Evolutionary conservation across 306 rosid genomes (phyloP).

Genomic region (Trichosanthes cucumerina): DNA sequence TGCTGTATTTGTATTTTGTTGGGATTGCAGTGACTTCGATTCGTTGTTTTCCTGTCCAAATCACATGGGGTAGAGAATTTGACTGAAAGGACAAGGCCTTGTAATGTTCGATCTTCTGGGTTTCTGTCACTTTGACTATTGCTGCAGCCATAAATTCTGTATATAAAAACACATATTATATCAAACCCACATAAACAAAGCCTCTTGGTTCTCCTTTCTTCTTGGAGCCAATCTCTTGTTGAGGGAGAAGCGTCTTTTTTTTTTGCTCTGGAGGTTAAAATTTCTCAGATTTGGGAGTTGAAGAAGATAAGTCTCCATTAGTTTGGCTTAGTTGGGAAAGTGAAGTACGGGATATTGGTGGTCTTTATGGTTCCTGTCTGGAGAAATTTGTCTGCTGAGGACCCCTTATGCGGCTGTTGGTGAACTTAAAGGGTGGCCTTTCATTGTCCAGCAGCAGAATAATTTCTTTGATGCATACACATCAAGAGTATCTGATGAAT

Average conservation of each 20-base stretch:
- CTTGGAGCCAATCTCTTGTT: constrained; percentile 46
- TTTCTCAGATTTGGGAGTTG: constrained; percentile 20
- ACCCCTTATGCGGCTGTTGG: constrained; percentile 27
- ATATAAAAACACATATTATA: constrained; percentile 36
- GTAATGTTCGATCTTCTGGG: constrained; percentile 43
- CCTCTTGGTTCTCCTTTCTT: constrained; percentile 41
- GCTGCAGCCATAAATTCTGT: constrained; percentile 24
- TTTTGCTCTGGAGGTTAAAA: constrained; percentile 4
- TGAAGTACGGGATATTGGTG: constrained; percentile 23
- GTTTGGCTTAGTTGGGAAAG: constrained; percentile 12
- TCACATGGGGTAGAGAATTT: constrained; percentile 64
- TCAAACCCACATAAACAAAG: constrained; percentile 28
- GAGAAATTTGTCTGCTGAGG: constrained; percentile 21
- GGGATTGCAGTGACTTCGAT: constrained; percentile 31
- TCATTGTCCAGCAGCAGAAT: constrained; percentile 5
- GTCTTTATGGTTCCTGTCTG: constrained; percentile 26
- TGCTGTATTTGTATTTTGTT: constrained; percentile 26
- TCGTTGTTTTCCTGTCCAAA: constrained; percentile 49
- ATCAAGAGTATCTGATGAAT: constrained; percentile 25
- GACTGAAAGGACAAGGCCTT: constrained; percentile 59
- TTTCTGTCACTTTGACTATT: constrained; percentile 44
- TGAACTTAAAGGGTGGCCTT: constrained; percentile 16
- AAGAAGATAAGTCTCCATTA: constrained; percentile 14
- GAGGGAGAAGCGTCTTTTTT: constrained; percentile 13
- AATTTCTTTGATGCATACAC: constrained; percentile 23